These are phyloP conservation scores for Buxus sempervirens DNA, from an alignment of 164 flowering plant species.

Conservation along the genomic window DNA sequence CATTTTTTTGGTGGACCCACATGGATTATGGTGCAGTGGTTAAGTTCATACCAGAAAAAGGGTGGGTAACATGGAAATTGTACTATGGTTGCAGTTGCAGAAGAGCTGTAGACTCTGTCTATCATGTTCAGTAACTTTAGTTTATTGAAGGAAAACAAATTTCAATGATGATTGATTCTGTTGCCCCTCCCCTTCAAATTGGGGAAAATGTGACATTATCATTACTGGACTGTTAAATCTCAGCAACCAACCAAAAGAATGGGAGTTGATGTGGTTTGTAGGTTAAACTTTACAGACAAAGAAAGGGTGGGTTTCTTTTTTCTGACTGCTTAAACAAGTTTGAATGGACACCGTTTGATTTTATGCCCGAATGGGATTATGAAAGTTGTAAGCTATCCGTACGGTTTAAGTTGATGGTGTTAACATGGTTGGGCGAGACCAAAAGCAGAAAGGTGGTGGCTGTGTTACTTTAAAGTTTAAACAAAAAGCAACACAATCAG, in stretches of 20 bases:
- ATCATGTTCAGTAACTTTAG: constrained; percentile 3
- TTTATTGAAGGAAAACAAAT: background rate
- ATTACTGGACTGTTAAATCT: background rate
- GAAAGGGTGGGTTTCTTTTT: background rate
- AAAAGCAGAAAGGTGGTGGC: background rate
- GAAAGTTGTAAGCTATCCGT: background rate
- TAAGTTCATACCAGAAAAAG: background rate
- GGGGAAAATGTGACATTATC: background rate
- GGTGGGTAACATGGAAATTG: background rate
- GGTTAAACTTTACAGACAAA: constrained; percentile 22
- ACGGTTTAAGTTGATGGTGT: background rate
- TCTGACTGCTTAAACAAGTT: too few relatives aligned
- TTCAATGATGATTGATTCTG: background rate
- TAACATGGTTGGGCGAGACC: background rate
- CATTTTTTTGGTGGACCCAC: constrained; percentile 23
- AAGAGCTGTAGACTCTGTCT: constrained; percentile 11
- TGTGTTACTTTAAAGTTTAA: background rate
- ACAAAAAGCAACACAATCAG: background rate
- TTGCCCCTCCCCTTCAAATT: background rate
- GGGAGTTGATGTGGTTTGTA: background rate
- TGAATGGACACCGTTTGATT: background rate
- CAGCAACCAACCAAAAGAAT: background rate
- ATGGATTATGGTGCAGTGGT: constrained; percentile 12
- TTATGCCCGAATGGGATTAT: background rate
- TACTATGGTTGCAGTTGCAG: constrained; percentile 1